Conservation (phyloP, 1,284 basidiomycete species). For the Neotropicomus parvogracilis region DNA sequence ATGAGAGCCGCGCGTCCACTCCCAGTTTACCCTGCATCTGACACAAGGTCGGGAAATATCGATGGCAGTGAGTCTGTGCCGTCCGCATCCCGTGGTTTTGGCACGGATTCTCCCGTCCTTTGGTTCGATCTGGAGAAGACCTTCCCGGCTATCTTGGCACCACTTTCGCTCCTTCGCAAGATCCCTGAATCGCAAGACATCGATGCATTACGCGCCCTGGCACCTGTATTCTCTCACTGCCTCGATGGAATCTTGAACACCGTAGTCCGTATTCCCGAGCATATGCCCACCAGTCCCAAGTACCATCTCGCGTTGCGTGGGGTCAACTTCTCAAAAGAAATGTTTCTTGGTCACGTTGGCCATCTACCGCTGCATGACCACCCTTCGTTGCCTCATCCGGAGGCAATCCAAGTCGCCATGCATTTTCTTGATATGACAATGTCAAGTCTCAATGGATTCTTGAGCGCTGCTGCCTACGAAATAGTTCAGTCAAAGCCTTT, state of each 20-base stretch:
- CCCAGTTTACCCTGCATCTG: background rate
- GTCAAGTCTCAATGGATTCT: conserved; percentile 27
- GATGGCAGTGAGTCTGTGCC: conserved; percentile 14
- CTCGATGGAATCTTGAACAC: conserved; percentile 30
- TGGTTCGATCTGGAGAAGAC: conserved; percentile 31
- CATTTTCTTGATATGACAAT: conserved; percentile 26
- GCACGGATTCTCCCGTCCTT: background rate
- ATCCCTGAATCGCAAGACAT: conserved; percentile 26
- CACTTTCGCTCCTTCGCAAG: conserved; percentile 23
- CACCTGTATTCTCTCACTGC: conserved; percentile 23
- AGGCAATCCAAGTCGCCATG: conserved; percentile 21
- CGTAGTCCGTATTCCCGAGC: conserved; percentile 22
- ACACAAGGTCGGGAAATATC: conserved; percentile 14
- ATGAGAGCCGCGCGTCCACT: conserved; percentile 1
- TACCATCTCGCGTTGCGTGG: conserved; percentile 23
- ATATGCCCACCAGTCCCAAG: conserved; percentile 19
- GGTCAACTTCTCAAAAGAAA: conserved; percentile 24
- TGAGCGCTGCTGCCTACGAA: conserved; percentile 27
- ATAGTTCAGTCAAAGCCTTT: conserved; percentile 30
- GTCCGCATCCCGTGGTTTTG: conserved; percentile 7
- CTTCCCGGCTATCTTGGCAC: conserved; percentile 33
- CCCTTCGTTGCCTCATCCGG: conserved; percentile 7
- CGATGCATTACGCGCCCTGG: conserved; percentile 28
- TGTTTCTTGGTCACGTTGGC: conserved; percentile 25
- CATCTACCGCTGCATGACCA: conserved; percentile 11